Evolutionary conservation across 331 rosid species (phyloP).

Genomic region (Malus hybrid): DNA sequence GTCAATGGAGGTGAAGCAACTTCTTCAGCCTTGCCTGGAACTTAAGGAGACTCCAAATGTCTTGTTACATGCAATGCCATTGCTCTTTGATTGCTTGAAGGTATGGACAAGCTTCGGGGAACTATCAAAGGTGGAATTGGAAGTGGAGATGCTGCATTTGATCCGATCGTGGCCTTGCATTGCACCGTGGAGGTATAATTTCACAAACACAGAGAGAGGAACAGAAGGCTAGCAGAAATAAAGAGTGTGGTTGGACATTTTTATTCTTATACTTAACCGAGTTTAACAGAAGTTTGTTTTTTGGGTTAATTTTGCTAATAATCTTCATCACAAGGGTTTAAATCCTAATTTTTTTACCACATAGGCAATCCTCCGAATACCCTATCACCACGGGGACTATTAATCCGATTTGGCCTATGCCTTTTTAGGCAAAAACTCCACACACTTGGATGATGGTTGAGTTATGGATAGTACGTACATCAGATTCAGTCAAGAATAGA

Average conservation of each 20-base stretch:
- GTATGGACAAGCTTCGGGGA: conserved; percentile 80
- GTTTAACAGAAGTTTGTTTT: too few species aligned
- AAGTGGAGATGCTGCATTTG: conserved; percentile 71
- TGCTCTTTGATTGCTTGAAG: conserved; percentile 67
- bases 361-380: too few species aligned
- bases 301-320: too few species aligned
- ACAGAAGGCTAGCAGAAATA: too few species aligned
- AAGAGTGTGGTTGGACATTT: too few species aligned
- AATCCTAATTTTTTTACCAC: too few species aligned
- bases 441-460: background rate
- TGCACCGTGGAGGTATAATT: too few species aligned
- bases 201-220: too few species aligned
- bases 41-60: conserved; percentile 56
- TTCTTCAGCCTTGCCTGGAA: conserved; percentile 45
- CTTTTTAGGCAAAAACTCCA: background rate
- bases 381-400: too few species aligned
- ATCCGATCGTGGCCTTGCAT: background rate
- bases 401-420: too few species aligned
- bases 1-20: conserved; percentile 64
- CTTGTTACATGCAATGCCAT: conserved; percentile 48
- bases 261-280: too few species aligned
- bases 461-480: background rate
- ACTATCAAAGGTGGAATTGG: conserved; percentile 70
- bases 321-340: too few species aligned
- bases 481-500: background rate